Evolutionary conservation across 208 protist genomes (phyloP), one percentile per base, ranked within the genome.

Genomic region (Trypanosoma vivax): DNA sequence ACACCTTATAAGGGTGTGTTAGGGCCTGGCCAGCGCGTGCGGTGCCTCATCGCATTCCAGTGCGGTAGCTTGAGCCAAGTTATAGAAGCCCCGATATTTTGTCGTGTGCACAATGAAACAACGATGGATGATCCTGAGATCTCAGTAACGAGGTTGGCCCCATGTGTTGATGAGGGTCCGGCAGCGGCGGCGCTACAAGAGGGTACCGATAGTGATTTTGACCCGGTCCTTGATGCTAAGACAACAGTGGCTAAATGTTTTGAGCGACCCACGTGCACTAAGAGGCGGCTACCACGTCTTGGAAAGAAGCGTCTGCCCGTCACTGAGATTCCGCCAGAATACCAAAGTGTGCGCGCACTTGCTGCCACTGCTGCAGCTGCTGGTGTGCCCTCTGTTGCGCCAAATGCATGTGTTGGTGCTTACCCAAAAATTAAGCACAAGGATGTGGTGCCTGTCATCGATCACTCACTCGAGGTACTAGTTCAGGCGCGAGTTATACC

Each of bases 401-500:
- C 39, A 29, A 34, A 14, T 11, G 28, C 14, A 23, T 33, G 27
- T 24, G 38, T 35, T 21, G 39, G 39, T 34, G 19, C 49, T 24
- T 31, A 9, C n/a, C 39, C 6, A 43, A 6, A 24, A 43, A 7
- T 9, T 24, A 43, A 46, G 16, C 46, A 25, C 18, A 29, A 29
- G 19, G 60, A 73, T 31, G 70, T 75, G 35, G 45, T 25, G 9
- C 33, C 70, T 30, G 65, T 75, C 7, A 30, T 74, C 39, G 63
- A 59, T 40, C 68, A 76, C 53, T 50, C 71, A 19, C 58, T 92
- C 14, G 82, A 88, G 51, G 61, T 92, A 21, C 58, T 91, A 34
- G 50, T 95, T 10, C 84, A 95, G 65, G 88, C 80, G 25, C 70
- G 74, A 30, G 50, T 92, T 10, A 82, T 95, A 69, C 63, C 79